These are phyloP conservation scores for Jaapia argillacea DNA, from an alignment of 768 basidiomycete species.

Conservation along the genomic window DNA sequence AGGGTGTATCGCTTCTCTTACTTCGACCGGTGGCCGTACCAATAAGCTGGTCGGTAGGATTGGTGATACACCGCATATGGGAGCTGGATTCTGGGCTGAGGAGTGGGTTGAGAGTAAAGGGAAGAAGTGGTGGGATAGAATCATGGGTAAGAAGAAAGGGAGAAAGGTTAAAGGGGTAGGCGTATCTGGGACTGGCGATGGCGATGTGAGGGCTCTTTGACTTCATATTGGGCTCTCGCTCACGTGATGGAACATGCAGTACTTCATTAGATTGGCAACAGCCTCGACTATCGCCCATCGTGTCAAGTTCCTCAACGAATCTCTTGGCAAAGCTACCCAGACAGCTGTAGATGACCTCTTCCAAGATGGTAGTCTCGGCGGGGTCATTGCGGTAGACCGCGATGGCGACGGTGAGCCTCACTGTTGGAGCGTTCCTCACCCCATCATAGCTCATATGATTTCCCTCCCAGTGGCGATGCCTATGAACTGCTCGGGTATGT, in stretches of 20 bases:
- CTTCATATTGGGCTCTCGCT: conserved; percentile 1
- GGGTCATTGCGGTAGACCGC: conserved; percentile 64
- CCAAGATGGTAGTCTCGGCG: conserved; percentile 55
- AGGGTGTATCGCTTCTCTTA: conserved; percentile 64
- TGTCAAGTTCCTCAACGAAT: conserved; percentile 48
- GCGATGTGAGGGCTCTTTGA: conserved; percentile 45
- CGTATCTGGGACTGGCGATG: conserved; percentile 79
- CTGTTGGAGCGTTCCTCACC: not conserved
- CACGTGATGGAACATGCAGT: conserved; percentile 35
- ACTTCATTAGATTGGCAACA: conserved; percentile 65
- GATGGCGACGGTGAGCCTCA: conserved; percentile 49
- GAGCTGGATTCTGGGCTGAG: conserved; percentile 77
- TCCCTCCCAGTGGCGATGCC: conserved; percentile 52
- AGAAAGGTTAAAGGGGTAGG: conserved; percentile 38
- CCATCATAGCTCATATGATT: not conserved
- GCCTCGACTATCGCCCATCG: conserved; percentile 58
- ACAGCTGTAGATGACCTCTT: conserved; percentile 49
- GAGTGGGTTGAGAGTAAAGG: conserved; percentile 43
- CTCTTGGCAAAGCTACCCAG: conserved; percentile 44
- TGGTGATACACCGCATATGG: conserved; percentile 78
- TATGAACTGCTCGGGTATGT: conserved; percentile 76
- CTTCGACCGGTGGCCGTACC: conserved; percentile 75
- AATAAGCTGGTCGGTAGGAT: conserved; percentile 78
- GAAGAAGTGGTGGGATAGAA: conserved; percentile 29
- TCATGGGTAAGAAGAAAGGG: conserved; percentile 9